These are phyloP conservation scores for Termitomyces sp. DNA, from an alignment of 768 basidiomycete genomes.

Conservation along the genomic window DNA sequence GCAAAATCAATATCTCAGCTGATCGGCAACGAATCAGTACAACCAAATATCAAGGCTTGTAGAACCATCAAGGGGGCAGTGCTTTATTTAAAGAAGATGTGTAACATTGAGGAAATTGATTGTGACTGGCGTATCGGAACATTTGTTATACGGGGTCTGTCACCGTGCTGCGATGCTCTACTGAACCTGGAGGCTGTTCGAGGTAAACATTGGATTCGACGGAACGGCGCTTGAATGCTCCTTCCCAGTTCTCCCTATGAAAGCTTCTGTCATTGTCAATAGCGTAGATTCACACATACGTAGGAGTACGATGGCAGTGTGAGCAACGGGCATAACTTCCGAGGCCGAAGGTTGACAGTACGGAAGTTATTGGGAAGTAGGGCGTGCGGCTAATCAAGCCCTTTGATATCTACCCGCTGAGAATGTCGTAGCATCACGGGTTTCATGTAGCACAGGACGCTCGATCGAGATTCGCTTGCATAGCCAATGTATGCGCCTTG, in stretches of 20 bases:
- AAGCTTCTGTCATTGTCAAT: background rate
- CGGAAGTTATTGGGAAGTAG: too few relatives aligned
- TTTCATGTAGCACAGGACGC: too few relatives aligned
- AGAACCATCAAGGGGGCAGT: background rate
- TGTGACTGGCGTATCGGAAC: background rate
- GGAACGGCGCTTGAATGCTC: background rate
- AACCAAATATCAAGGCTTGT: background rate
- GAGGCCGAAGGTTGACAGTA: background rate
- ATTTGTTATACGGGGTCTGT: background rate
- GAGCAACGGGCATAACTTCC: background rate
- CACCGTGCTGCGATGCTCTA: too few relatives aligned
- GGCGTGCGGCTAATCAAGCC: too few relatives aligned
- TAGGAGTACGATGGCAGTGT: background rate
- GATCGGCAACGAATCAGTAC: background rate
- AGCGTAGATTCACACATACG: background rate
- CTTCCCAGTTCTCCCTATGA: background rate
- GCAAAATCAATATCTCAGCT: background rate
- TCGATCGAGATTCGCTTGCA: too few relatives aligned
- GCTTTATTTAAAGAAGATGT: background rate
- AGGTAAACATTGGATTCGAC: background rate
- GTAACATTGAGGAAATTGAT: background rate
- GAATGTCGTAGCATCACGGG: too few relatives aligned
- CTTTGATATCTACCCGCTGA: too few relatives aligned
- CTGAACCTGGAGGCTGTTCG: background rate
- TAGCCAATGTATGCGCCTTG: too few relatives aligned